Conservation (phyloP, 208 protist genomes). For the Trypanosoma melophagium region DNA sequence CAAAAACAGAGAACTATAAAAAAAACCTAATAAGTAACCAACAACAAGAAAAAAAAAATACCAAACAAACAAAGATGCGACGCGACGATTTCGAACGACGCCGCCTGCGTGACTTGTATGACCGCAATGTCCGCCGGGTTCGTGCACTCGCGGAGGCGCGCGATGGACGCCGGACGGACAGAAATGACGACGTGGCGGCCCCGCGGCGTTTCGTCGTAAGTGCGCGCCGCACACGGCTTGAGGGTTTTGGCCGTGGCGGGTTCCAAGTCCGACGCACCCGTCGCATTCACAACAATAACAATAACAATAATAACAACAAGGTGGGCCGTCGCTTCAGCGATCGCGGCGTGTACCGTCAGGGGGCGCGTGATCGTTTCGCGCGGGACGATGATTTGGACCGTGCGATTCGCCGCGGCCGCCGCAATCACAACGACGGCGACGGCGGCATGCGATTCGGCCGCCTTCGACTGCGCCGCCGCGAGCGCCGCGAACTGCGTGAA, state of each 20-base stretch:
- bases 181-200: constrained; percentile 45
- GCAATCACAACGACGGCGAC: constrained; percentile 3
- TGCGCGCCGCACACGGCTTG: constrained; percentile 60
- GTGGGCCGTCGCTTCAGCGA: constrained; percentile 57
- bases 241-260: constrained; percentile 84
- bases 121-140: constrained; percentile 76
- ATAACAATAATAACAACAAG: no score
- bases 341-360: constrained; percentile 56
- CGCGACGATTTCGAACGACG: constrained; percentile 76
- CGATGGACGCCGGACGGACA: constrained; percentile 49
- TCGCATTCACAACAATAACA: neutral
- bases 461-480: constrained; percentile 29
- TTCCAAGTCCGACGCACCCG: constrained; percentile 50
- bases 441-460: constrained; percentile 29
- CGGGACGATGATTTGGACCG: constrained; percentile 76
- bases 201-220: constrained; percentile 82
- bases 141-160: constrained; percentile 71
- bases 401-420: constrained; percentile 44
- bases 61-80: constrained; percentile 37
- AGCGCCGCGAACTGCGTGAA: constrained; percentile 17
- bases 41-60: constrained; percentile 21
- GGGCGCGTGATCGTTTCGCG: constrained; percentile 67
- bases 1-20: neutral
- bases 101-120: constrained; percentile 77
- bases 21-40: constrained; percentile 4